phyloP scores from a whole-genome alignment of 177 flowering plant genomes.

The Vitis hybrid region DNA sequence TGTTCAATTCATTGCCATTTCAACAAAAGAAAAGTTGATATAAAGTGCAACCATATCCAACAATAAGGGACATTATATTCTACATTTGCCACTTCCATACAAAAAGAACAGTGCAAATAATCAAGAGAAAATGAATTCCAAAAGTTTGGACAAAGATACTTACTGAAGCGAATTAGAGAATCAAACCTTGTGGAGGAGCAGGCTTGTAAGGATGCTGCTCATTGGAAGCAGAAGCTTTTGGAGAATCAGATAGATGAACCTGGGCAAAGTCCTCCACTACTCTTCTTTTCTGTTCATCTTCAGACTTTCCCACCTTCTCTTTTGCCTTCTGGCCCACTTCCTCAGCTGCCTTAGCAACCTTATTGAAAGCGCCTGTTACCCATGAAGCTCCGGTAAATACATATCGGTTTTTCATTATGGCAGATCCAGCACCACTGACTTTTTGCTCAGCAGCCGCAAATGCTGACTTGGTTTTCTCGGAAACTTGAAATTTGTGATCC shows the following conservation, averaged over 20 bases:
- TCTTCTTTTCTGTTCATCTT: conserved; percentile 66
- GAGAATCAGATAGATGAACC: conserved; percentile 71
- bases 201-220: conserved; percentile 54
- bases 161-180: conserved; percentile 49
- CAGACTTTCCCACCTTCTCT: conserved; percentile 70
- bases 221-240: conserved; percentile 41
- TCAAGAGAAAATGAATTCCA: neutral
- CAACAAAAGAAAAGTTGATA: neutral
- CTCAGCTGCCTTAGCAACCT: conserved; percentile 86
- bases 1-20: neutral
- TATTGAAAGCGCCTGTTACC: conserved; percentile 84
- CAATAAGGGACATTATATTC: conserved; percentile 4
- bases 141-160: conserved; percentile 12
- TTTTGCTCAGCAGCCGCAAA: conserved; percentile 83
- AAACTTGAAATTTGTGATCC: conserved; percentile 87
- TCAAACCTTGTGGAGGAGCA: conserved; percentile 60
- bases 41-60: conserved; percentile 2
- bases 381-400: conserved; percentile 74
- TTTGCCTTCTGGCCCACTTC: conserved; percentile 90
- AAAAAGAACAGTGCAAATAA: conserved; percentile 15
- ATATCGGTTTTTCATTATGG: conserved; percentile 86
- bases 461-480: conserved; percentile 94
- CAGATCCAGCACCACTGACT: conserved; percentile 86
- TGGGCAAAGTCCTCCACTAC: conserved; percentile 66
- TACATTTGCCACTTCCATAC: conserved; percentile 14